Base-by-base conservation (phyloP, 495 filamentous ascomycete species). In the Poronia punctata region DNA sequence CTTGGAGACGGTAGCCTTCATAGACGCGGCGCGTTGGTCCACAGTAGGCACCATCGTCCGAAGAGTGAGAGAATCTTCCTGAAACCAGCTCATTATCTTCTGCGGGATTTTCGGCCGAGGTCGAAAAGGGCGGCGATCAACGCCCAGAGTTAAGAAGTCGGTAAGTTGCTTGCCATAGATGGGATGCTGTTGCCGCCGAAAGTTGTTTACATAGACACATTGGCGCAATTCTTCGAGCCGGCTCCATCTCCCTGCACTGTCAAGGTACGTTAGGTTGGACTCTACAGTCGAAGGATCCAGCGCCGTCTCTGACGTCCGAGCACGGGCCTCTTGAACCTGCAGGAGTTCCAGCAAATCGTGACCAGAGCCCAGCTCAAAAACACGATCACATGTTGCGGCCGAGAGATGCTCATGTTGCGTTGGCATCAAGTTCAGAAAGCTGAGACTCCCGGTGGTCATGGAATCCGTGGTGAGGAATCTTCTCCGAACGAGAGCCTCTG, bases 391-490 rank as follows among this genome's bases (percentile, higher is more conserved):
- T 29, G 80, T 54, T 4, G 68, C 64, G n/a, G 60, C 71, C 4
- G 82, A 84, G 39, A 82, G 56, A 46, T 69, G 53, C 49, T 95
- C 88, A 43, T 84, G 71, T 11, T 72, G 77, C 1, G 86, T 75
- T 2, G 86, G 86, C 5, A 85, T 72, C 27, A 95, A 71, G 52
- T 93, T 93, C 43, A 94, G 72, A 50, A 93, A 84, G 41, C 80
- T 76, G 12, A 94, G 56, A 58, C 81, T 84, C 12, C 84, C 78
- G 15, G 67, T 71, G 26, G 69, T 71, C 60, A 84, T 78, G 1
- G 80, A 77, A 27, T 82, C 74, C 35, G 79, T 67, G 33, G 74
- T 70, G 21, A 90, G 59, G 11, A 95, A 64, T 14, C 75, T 73
- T 34, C 74, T 73, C 8, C 85, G 72, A 21, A 96, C 68, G 22